Evolutionary conservation across 768 basidiomycete genomes (phyloP).

Genomic region (Russula ochroleuca): DNA sequence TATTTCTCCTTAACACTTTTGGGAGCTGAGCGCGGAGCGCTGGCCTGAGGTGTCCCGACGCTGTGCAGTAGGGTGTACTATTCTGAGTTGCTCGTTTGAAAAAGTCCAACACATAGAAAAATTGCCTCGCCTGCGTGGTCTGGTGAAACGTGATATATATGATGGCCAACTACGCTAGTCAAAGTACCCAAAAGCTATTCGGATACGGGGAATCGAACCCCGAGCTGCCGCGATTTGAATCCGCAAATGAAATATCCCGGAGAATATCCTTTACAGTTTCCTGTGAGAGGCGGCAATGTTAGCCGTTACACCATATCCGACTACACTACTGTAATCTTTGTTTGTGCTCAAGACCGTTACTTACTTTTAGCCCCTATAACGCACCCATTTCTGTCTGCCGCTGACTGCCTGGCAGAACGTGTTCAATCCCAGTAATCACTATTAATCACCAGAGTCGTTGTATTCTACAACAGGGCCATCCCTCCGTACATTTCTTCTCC

Average conservation of each 20-base stretch:
- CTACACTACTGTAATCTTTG: background rate
- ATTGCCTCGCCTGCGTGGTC: background rate
- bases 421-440: too few relatives aligned
- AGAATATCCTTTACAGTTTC: background rate
- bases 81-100: background rate
- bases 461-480: too few relatives aligned
- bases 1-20: background rate
- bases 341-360: too few relatives aligned
- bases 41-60: background rate
- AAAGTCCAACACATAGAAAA: slow-evolving; percentile 12
- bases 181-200: slow-evolving; percentile 16
- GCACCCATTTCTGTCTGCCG: too few relatives aligned
- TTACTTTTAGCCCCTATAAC: too few relatives aligned
- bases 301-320: slow-evolving; percentile 40
- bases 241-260: background rate
- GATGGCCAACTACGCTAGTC: too few relatives aligned
- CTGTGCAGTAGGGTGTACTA: too few relatives aligned
- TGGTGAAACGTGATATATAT: too few relatives aligned
- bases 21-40: background rate
- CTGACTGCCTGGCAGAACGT: too few relatives aligned
- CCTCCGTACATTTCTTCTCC: too few relatives aligned
- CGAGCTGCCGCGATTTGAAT: slow-evolving; percentile 36
- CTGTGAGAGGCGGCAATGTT: slow-evolving; percentile 38
- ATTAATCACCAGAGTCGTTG: too few relatives aligned
- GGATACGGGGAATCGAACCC: slow-evolving; percentile 43